Percentiles rank a stretch among this genome's conserved stretches.
Evolutionary conservation across 73 alveolate species (phyloP).

Genomic region (Effrenium voratum): DNA sequence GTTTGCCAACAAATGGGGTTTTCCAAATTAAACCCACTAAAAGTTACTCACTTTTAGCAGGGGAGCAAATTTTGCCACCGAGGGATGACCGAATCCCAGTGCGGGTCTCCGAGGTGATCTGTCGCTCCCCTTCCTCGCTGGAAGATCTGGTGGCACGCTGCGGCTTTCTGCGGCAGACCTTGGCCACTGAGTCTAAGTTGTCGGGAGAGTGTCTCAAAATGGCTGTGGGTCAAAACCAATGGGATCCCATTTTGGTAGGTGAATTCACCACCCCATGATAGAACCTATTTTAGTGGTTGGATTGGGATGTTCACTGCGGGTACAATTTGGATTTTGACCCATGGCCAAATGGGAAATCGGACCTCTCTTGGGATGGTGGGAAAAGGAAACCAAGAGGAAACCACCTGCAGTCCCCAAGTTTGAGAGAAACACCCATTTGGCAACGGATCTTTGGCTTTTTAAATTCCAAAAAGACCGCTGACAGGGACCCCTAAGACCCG

Average conservation of each 20-base stretch:
- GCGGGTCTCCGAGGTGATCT: conserved; percentile 10
- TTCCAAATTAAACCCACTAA: neutral
- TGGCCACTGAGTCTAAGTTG: neutral
- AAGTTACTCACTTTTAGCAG: neutral
- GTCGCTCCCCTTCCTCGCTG: conserved; percentile 74
- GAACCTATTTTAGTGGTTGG: no score
- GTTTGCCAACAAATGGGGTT: neutral
- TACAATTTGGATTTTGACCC: no score
- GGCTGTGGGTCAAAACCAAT: no score
- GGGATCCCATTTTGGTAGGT: no score
- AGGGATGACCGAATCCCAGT: neutral
- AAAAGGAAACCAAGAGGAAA: neutral
- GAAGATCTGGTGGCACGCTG: conserved; percentile 57
- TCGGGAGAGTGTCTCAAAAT: neutral
- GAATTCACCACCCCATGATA: no score
- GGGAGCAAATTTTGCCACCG: neutral
- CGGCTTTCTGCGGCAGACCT: conserved; percentile 84
- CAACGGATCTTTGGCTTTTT: no score
- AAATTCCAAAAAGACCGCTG: no score
- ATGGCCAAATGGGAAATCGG: no score
- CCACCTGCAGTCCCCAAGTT: no score
- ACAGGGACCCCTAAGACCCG: no score
- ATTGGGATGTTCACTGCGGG: no score
- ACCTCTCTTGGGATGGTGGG: neutral
- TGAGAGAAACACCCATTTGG: no score